Evolutionary conservation across 2,329 filamentous ascomycete species (phyloP).

Genomic region (Fusarium sp.): DNA sequence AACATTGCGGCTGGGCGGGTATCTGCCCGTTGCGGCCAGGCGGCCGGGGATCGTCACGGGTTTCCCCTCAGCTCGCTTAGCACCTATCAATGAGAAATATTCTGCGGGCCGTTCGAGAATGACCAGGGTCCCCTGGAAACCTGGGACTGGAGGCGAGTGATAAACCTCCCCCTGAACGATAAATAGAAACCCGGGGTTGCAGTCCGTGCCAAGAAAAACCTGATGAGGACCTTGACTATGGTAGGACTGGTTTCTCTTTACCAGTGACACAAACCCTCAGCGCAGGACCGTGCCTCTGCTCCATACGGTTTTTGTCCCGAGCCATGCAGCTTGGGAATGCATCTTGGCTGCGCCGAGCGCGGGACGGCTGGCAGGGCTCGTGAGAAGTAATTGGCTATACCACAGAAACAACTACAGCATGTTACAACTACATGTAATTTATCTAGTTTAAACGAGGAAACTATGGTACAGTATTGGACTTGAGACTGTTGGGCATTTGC

Average conservation of each 20-base stretch:
- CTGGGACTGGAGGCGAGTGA: not conserved
- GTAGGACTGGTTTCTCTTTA: not conserved
- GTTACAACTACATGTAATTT: not conserved
- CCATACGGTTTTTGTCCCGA: not conserved
- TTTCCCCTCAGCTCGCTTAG: not conserved
- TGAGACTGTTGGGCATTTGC: not conserved
- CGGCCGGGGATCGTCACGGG: not conserved
- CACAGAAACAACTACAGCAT: not conserved
- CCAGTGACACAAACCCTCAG: not conserved
- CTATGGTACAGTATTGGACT: not conserved
- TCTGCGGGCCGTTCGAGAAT: not conserved
- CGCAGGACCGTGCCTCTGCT: not conserved
- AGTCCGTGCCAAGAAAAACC: not conserved
- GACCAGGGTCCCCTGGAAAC: not conserved
- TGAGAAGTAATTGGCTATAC: not conserved
- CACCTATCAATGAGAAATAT: not conserved
- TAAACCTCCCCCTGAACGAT: not conserved
- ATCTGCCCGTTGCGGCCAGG: not conserved
- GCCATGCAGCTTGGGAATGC: not conserved
- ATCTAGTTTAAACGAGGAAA: not conserved
- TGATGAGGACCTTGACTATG: not conserved
- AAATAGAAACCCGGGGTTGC: slow-evolving; percentile 5
- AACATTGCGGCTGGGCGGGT: not conserved
- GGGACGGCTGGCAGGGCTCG: not conserved
- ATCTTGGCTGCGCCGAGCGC: not conserved